Percentiles rank a stretch among this genome's conserved stretches.
These are phyloP conservation scores for Leccinum ochraceum DNA, from an alignment of 768 basidiomycete genomes.

Conservation along the genomic window DNA sequence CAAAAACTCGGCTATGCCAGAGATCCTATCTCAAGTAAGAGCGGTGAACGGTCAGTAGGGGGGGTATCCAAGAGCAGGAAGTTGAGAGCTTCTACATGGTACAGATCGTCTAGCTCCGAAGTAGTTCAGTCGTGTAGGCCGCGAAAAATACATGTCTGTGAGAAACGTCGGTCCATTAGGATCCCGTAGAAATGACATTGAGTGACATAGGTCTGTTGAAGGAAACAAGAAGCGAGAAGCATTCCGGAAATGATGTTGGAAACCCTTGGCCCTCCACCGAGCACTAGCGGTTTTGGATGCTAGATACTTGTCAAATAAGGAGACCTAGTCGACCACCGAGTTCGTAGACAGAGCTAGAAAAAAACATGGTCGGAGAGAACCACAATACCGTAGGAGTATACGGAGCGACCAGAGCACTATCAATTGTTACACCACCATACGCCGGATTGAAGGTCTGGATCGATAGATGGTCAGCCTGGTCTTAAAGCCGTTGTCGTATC, in stretches of 20 bases:
- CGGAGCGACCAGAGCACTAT: constrained; percentile 55
- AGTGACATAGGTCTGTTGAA: constrained; percentile 23
- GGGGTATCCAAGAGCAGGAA: constrained; percentile 56
- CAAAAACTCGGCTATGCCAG: constrained; percentile 32
- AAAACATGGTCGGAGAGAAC: constrained; percentile 27
- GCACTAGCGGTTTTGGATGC: constrained; percentile 49
- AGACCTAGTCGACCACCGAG: constrained; percentile 55
- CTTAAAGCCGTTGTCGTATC: constrained; percentile 17
- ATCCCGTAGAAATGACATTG: constrained; percentile 24
- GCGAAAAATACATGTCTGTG: constrained; percentile 17
- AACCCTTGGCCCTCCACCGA: constrained; percentile 46
- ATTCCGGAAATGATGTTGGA: not conserved
- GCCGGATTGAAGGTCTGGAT: constrained; percentile 63
- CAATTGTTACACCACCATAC: constrained; percentile 65
- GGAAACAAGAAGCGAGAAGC: not conserved
- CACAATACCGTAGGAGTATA: constrained; percentile 48
- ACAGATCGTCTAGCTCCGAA: constrained; percentile 22
- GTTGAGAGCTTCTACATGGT: constrained; percentile 49
- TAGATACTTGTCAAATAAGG: constrained; percentile 50
- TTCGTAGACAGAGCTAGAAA: constrained; percentile 10
- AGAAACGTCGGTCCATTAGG: constrained; percentile 29
- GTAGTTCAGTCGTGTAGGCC: not conserved
- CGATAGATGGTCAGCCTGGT: not conserved
- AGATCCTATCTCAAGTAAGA: constrained; percentile 44
- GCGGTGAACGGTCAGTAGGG: constrained; percentile 54